Conservation (phyloP, 2,329 filamentous ascomycete genomes). For the Grosmannia clavigera region DNA sequence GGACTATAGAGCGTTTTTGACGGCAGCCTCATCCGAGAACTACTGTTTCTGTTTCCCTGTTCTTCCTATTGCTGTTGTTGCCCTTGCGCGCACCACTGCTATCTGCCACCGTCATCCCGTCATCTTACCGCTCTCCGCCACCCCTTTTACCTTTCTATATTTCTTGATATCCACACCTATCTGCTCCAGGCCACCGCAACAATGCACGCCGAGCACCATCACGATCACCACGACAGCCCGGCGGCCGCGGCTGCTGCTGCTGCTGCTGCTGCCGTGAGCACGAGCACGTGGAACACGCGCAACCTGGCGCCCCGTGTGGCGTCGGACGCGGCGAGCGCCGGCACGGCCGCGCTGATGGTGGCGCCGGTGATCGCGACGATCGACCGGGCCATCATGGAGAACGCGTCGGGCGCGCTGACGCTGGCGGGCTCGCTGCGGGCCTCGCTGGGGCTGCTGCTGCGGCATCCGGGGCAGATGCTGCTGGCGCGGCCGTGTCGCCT, state of each 20-base stretch:
- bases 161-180: too few relatives aligned
- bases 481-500: conserved; percentile 55
- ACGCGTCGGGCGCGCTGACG: conserved; percentile 56
- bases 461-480: conserved; percentile 48
- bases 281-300: conserved; percentile 11
- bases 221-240: not conserved
- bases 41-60: too few relatives aligned
- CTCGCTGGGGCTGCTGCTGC: conserved; percentile 43
- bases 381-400: conserved; percentile 77
- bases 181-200: not conserved
- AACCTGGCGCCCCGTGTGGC: conserved; percentile 23
- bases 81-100: too few relatives aligned
- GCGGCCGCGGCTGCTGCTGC: not conserved
- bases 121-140: not conserved
- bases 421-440: conserved; percentile 45
- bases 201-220: too few relatives aligned
- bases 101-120: not conserved
- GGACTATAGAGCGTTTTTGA: not conserved
- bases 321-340: conserved; percentile 35
- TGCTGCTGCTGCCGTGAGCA: not conserved
- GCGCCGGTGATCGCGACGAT: conserved; percentile 81
- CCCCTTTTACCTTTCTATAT: too few relatives aligned
- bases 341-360: conserved; percentile 60
- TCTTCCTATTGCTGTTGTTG: too few relatives aligned
- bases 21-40: too few relatives aligned